phyloP scores from a whole-genome alignment of 2,329 filamentous ascomycete genomes.

The Beauveria scarabaeidicola region DNA sequence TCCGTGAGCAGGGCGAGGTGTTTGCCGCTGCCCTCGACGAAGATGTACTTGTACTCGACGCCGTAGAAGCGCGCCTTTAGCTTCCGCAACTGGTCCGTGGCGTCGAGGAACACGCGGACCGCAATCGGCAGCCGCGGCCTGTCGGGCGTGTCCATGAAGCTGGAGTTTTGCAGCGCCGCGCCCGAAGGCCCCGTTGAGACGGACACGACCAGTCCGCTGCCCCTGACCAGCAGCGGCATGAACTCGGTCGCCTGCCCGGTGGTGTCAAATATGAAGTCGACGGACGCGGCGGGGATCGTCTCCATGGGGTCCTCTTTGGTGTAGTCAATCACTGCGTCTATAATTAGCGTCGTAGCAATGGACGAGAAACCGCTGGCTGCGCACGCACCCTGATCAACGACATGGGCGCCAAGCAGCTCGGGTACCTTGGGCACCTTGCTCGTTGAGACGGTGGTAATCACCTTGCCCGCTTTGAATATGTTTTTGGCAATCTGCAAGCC shows the following conservation, averaged over 20 bases:
- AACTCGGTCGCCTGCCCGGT: constrained; percentile 26
- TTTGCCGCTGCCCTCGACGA: constrained; percentile 23
- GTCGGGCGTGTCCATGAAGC: constrained; percentile 20
- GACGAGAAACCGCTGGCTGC: not conserved
- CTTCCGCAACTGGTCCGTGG: constrained; percentile 22
- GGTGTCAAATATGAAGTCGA: constrained; percentile 38
- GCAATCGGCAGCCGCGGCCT: constrained; percentile 19
- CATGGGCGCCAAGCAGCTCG: constrained; percentile 29
- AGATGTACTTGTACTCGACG: constrained; percentile 29
- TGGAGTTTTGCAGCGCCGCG: constrained; percentile 23
- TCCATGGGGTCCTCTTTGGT: constrained; percentile 15
- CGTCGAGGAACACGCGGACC: constrained; percentile 20
- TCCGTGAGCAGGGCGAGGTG: constrained; percentile 17
- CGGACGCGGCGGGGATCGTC: constrained; percentile 23
- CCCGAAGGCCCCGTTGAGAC: constrained; percentile 29
- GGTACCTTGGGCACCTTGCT: constrained; percentile 29
- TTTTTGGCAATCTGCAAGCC: constrained; percentile 35
- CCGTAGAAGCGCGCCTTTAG: constrained; percentile 25
- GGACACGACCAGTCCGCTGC: constrained; percentile 26
- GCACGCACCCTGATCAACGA: constrained; percentile 26
- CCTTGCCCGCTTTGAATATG: constrained; percentile 33
- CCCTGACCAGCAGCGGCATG: constrained; percentile 27
- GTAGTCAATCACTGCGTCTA: constrained; percentile 19
- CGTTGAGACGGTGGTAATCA: constrained; percentile 37
- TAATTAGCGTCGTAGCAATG: not conserved